A percentile compares a stretch with the other conserved stretches of the same genome.
These are phyloP conservation scores for Crithidia bombi DNA, from an alignment of 208 protist genomes.

Conservation along the genomic window DNA sequence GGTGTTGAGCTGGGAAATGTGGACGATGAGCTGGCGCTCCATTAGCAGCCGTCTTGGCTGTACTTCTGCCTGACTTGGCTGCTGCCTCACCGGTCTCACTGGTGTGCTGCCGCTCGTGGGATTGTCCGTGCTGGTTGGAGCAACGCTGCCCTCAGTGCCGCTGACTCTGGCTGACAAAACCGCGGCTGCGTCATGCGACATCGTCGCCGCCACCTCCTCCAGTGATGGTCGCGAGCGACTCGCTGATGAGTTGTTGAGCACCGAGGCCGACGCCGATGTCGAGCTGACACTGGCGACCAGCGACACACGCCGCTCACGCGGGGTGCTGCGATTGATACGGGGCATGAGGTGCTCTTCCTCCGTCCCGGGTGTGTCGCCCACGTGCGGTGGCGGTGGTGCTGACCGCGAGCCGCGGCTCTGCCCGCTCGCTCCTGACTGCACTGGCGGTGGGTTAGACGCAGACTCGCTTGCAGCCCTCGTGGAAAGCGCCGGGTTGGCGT, in stretches of 20 bases:
- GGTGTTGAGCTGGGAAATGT: slow-evolving; percentile 78
- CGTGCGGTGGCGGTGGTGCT: not conserved
- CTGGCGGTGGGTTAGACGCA: not conserved
- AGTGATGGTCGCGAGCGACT: not conserved
- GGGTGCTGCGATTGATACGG: slow-evolving; percentile 4
- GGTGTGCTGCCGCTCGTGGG: too few relatives aligned
- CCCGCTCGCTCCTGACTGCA: not conserved
- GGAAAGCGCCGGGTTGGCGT: not conserved
- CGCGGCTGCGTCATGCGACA: not conserved
- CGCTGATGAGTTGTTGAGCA: not conserved
- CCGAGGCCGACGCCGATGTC: not conserved
- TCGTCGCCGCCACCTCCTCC: not conserved
- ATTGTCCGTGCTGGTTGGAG: too few relatives aligned
- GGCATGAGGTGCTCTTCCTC: slow-evolving; percentile 11
- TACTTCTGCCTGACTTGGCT: slow-evolving; percentile 9
- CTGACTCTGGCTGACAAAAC: not conserved
- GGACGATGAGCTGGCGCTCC: slow-evolving; percentile 57
- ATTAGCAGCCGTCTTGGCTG: slow-evolving; percentile 24
- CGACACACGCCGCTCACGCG: slow-evolving; percentile 7
- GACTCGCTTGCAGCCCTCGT: not conserved
- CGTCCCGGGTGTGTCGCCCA: not conserved
- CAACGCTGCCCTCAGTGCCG: too few relatives aligned
- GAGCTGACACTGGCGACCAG: slow-evolving; percentile 3
- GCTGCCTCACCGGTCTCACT: too few relatives aligned
- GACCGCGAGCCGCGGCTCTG: not conserved